phyloP scores from a whole-genome alignment of 2,329 filamentous ascomycete genomes.

The Trichoderma gracile region DNA sequence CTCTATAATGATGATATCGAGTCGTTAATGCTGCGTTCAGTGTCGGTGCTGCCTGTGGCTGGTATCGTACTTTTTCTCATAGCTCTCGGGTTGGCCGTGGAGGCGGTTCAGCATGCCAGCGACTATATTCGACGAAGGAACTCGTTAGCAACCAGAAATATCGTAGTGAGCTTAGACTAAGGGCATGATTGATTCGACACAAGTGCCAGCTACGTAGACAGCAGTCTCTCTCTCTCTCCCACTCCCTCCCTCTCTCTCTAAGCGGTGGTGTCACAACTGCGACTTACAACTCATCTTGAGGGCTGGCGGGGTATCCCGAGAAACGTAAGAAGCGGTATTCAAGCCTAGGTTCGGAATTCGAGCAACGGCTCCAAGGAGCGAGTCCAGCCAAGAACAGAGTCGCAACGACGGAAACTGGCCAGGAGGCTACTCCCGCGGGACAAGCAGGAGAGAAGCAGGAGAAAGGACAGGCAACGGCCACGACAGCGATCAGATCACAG shows the following conservation, averaged over 20 bases:
- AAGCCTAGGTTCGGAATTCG: background rate
- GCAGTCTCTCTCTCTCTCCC: too few species aligned
- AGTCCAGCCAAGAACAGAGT: background rate
- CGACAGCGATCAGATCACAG: background rate
- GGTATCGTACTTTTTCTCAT: conserved; percentile 83
- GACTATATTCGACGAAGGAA: conserved; percentile 53
- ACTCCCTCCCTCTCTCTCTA: background rate
- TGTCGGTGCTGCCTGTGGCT: background rate
- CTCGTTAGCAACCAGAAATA: background rate
- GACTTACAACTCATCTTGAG: conserved; percentile 46
- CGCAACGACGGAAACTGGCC: background rate
- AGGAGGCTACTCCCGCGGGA: background rate
- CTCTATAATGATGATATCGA: conserved; percentile 48
- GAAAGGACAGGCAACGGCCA: background rate
- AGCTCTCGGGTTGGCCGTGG: conserved; percentile 94
- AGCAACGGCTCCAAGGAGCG: background rate
- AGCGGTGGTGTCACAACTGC: background rate
- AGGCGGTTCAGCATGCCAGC: conserved; percentile 91
- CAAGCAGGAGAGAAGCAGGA: background rate
- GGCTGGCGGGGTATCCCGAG: conserved; percentile 26
- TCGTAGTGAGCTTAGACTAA: background rate
- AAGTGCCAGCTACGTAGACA: background rate
- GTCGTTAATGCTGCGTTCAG: conserved; percentile 13
- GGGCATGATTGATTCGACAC: background rate
- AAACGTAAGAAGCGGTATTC: background rate